Conservation (phyloP, 805 yeast genomes). For the Nakazawaea siamensis region DNA sequence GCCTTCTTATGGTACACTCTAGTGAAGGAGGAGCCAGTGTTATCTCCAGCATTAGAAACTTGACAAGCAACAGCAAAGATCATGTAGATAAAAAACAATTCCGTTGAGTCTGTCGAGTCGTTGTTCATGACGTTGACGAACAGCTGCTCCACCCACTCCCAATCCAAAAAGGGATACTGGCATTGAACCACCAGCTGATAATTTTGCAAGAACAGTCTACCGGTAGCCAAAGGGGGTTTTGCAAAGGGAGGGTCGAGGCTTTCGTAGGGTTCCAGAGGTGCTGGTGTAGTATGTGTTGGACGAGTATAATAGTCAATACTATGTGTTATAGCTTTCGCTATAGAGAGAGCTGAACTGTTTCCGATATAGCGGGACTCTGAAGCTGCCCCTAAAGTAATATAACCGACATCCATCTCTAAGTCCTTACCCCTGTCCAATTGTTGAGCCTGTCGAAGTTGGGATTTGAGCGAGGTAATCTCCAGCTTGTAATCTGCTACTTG, state of each 20-base stretch:
- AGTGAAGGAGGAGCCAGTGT: conserved; percentile 14
- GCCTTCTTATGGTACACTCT: conserved; percentile 23
- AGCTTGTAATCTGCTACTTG: neutral
- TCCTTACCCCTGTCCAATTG: neutral
- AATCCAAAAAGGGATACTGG: conserved; percentile 27
- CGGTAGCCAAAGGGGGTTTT: conserved; percentile 15
- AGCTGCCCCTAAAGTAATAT: conserved; percentile 21
- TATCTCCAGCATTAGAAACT: conserved; percentile 10
- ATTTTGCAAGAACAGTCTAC: conserved; percentile 13
- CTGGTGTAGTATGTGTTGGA: conserved; percentile 4
- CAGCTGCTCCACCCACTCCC: conserved; percentile 17
- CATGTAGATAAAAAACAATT: conserved; percentile 23
- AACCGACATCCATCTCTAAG: conserved; percentile 22
- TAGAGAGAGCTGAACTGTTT: conserved; percentile 23
- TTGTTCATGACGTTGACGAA: conserved; percentile 15
- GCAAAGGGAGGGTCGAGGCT: conserved; percentile 11
- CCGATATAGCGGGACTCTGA: conserved; percentile 22
- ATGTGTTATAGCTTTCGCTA: conserved; percentile 21
- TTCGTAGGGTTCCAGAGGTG: neutral
- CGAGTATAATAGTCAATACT: conserved; percentile 15
- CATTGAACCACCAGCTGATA: conserved; percentile 24
- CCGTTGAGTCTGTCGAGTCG: conserved; percentile 12
- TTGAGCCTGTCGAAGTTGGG: neutral
- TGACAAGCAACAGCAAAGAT: conserved; percentile 24
- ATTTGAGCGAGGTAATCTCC: neutral